A percentile compares a stretch with the other conserved stretches of the same genome.
phyloP scores from a whole-genome alignment of 1,284 basidiomycete genomes.

The Irpex sp. region DNA sequence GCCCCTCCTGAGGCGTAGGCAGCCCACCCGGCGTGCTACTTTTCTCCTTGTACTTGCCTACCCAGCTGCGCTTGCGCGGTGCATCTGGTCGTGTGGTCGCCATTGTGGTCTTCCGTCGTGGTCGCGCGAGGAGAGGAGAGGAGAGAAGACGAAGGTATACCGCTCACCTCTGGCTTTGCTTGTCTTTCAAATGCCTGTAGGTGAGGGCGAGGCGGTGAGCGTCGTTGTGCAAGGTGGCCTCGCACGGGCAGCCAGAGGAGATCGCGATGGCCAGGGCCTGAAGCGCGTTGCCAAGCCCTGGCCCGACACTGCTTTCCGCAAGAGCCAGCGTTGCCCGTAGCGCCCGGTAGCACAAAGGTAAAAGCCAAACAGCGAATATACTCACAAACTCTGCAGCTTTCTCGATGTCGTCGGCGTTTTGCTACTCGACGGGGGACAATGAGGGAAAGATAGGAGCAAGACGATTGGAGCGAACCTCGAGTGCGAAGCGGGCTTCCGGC shows the following conservation, averaged over 20 bases:
- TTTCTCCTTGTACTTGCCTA: constrained; percentile 27
- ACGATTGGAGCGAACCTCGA: constrained; percentile 1
- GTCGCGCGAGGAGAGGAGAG: constrained; percentile 11
- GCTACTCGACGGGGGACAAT: constrained; percentile 1
- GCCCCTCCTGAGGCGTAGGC: constrained; percentile 31
- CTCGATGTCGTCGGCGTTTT: constrained; percentile 5
- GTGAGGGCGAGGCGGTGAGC: constrained; percentile 15
- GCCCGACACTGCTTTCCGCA: not conserved
- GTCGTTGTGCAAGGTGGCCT: constrained; percentile 1
- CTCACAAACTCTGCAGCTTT: constrained; percentile 12
- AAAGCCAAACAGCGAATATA: not conserved
- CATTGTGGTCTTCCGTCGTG: constrained; percentile 18
- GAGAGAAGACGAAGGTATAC: constrained; percentile 8
- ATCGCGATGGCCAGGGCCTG: constrained; percentile 4
- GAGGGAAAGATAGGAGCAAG: not conserved
- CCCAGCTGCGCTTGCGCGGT: constrained; percentile 28
- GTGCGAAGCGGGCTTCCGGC: not conserved
- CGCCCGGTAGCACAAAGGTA: not conserved
- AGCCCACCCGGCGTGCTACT: constrained; percentile 18
- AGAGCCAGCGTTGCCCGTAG: not conserved
- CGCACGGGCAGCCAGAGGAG: constrained; percentile 1
- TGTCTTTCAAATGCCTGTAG: constrained; percentile 24
- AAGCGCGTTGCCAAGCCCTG: constrained; percentile 9
- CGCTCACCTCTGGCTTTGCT: constrained; percentile 29
- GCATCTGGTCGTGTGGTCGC: constrained; percentile 21